Evolutionary conservation across 2,329 filamentous ascomycete species (phyloP).

Genomic region (Apiospora hydei): DNA sequence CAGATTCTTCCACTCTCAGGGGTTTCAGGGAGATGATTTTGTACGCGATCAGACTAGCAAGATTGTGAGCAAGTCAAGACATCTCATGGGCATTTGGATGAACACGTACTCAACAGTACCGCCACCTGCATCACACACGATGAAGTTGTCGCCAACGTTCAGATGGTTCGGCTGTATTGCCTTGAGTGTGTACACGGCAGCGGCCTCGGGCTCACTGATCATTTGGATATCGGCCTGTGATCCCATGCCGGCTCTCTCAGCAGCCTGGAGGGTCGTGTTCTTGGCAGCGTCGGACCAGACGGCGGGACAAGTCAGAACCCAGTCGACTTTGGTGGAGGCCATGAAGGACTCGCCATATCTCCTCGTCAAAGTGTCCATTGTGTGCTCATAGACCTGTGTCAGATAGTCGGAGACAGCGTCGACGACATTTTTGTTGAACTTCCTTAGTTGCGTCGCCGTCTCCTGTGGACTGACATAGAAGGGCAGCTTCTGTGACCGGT

Average conservation of each 20-base stretch:
- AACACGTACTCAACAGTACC: constrained; percentile 69
- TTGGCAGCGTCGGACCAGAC: constrained; percentile 89
- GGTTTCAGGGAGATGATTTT: constrained; percentile 78
- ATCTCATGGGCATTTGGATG: background rate
- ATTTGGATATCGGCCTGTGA: constrained; percentile 74
- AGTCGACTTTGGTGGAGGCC: constrained; percentile 77
- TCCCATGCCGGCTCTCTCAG: constrained; percentile 81
- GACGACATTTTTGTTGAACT: constrained; percentile 77
- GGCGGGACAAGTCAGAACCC: constrained; percentile 81
- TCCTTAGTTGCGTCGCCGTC: constrained; percentile 77
- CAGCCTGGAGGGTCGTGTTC: constrained; percentile 79
- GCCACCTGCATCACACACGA: constrained; percentile 69
- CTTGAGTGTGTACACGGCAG: constrained; percentile 80
- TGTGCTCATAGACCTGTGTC: constrained; percentile 77
- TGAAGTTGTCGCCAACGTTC: constrained; percentile 71
- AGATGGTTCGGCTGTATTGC: constrained; percentile 79
- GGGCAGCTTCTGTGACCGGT: constrained; percentile 80
- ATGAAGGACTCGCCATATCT: constrained; percentile 83
- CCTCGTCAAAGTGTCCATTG: constrained; percentile 77
- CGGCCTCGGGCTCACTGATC: constrained; percentile 82
- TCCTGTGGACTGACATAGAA: constrained; percentile 82
- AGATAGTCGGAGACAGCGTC: constrained; percentile 84
- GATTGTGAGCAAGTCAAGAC: constrained; percentile 5
- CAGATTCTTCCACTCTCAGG: constrained; percentile 77
- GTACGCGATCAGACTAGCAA: constrained; percentile 73